Conservation (phyloP, 345 rosid species). For the Syzygium grande region DNA sequence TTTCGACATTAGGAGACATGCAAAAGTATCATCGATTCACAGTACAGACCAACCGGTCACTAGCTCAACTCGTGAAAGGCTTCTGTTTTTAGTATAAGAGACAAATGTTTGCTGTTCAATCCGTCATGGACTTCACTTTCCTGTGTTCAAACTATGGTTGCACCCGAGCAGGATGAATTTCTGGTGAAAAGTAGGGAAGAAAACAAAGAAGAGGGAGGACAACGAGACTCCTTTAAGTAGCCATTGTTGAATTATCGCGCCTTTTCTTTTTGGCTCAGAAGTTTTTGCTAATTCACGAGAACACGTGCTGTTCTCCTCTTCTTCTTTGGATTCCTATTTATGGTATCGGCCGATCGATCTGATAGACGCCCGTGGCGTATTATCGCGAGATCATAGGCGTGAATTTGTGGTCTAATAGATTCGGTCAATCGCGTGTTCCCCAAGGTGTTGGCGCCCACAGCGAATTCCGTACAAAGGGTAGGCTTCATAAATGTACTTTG, state of each 20-base stretch:
- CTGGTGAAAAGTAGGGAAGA: not conserved
- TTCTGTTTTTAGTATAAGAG: not conserved
- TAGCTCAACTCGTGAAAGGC: not conserved
- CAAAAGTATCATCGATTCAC: not conserved
- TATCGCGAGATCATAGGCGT: no score
- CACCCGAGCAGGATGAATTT: not conserved
- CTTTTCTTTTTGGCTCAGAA: not conserved
- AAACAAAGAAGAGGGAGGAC: not conserved
- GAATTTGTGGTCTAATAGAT: no score
- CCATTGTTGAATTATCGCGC: not conserved
- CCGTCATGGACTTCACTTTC: not conserved
- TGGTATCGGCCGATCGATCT: not conserved
- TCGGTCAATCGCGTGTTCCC: no score
- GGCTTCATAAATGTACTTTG: no score
- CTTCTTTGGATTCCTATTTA: not conserved
- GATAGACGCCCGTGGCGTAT: no score
- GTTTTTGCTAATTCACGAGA: not conserved
- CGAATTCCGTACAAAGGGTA: no score
- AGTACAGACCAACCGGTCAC: not conserved
- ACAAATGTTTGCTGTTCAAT: not conserved
- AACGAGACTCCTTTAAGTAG: not conserved
- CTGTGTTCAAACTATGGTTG: no score
- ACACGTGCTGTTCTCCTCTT: not conserved
- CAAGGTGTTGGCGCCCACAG: no score
- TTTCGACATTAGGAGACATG: not conserved